Conservation (phyloP, 805 yeast genomes). For the Aciculoconidium aculeatum region DNA sequence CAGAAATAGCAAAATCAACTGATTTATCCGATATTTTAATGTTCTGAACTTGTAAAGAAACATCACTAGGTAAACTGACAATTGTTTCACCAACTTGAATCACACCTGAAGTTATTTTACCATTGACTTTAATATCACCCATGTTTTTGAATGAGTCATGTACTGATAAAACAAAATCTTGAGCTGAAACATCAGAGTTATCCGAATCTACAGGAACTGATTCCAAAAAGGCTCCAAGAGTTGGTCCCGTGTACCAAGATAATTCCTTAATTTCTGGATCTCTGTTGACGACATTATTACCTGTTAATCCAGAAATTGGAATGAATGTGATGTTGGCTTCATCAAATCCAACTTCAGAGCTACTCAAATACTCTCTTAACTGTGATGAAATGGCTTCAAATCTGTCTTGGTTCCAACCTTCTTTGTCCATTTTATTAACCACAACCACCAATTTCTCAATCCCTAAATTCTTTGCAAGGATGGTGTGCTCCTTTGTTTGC, state of each 20-base stretch:
- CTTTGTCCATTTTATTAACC: conserved; percentile 66
- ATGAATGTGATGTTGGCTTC: conserved; percentile 42
- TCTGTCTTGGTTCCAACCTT: conserved; percentile 49
- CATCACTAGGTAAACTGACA: conserved; percentile 48
- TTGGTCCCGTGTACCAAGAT: conserved; percentile 45
- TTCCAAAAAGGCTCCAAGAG: conserved; percentile 38
- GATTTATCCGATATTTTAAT: conserved; percentile 28
- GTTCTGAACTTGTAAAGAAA: conserved; percentile 38
- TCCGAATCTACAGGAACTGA: conserved; percentile 15
- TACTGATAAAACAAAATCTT: conserved; percentile 52
- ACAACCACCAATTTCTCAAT: conserved; percentile 55
- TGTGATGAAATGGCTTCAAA: conserved; percentile 46
- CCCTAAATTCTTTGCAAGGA: conserved; percentile 63
- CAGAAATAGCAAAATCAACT: conserved; percentile 54
- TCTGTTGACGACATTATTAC: conserved; percentile 55
- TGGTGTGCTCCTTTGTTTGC: conserved; percentile 74
- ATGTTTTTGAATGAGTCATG: conserved; percentile 53
- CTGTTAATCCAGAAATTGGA: conserved; percentile 67
- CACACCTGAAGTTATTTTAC: conserved; percentile 62
- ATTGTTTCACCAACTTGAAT: conserved; percentile 69
- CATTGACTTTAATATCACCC: conserved; percentile 49
- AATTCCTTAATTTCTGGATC: conserved; percentile 24
- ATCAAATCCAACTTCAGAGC: conserved; percentile 46
- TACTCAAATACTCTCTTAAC: conserved; percentile 44
- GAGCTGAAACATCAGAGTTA: conserved; percentile 13